These are phyloP conservation scores for Barbatosphaeria neglecta DNA, from an alignment of 495 filamentous ascomycete genomes.

Conservation along the genomic window DNA sequence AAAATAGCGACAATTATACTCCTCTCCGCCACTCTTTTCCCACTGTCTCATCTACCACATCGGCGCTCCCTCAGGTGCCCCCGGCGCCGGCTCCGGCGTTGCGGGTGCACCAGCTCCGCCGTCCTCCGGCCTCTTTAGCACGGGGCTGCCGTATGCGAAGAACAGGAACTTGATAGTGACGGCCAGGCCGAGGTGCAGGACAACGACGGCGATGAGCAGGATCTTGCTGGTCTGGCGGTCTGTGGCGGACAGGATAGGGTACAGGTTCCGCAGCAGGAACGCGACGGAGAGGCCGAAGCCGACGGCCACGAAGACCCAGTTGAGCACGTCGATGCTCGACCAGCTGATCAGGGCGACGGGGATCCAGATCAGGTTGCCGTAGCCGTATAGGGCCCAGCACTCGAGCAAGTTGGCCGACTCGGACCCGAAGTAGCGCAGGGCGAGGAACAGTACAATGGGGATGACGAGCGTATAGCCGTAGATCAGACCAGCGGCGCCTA, in stretches of 20 bases:
- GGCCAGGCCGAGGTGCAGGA: slow-evolving; percentile 74
- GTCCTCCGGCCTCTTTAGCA: slow-evolving; percentile 32
- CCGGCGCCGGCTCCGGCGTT: too few species aligned
- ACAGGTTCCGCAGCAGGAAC: slow-evolving; percentile 85
- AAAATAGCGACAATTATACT: too few species aligned
- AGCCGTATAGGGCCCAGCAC: slow-evolving; percentile 89
- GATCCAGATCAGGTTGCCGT: slow-evolving; percentile 93
- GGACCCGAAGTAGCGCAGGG: slow-evolving; percentile 84
- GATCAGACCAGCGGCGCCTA: slow-evolving; percentile 74
- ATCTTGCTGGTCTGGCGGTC: slow-evolving; percentile 85
- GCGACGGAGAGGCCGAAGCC: slow-evolving; percentile 78
- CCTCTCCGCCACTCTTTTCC: too few species aligned
- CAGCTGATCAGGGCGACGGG: slow-evolving; percentile 85
- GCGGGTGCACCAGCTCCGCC: too few species aligned
- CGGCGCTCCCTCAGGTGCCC: too few species aligned
- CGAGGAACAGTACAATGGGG: slow-evolving; percentile 75
- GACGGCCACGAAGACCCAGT: slow-evolving; percentile 85
- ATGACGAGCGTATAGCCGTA: slow-evolving; percentile 88
- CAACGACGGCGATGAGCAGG: slow-evolving; percentile 70
- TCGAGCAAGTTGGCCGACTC: slow-evolving; percentile 84
- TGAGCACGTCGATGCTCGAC: slow-evolving; percentile 71
- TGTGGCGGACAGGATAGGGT: slow-evolving; percentile 85
- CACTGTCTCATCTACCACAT: too few species aligned
- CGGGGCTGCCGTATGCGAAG: slow-evolving; percentile 74
- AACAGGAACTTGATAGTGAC: slow-evolving; percentile 92